A percentile compares a stretch with the other conserved stretches of the same genome.
These are phyloP conservation scores for Linderina pennispora DNA, from an alignment of 192 early-diverging fungal genomes.

Conservation along the genomic window DNA sequence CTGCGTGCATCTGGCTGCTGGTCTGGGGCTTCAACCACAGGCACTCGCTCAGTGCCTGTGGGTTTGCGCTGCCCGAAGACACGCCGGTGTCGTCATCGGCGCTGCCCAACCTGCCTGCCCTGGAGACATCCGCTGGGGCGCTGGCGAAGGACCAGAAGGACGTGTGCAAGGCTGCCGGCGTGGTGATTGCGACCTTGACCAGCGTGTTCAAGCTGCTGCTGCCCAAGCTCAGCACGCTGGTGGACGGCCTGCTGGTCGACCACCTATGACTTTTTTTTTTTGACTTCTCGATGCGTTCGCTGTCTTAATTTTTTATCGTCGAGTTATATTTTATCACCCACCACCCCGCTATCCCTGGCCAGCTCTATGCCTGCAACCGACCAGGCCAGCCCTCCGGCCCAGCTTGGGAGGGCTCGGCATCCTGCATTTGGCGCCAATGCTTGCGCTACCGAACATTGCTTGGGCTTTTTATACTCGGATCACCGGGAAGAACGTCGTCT, in stretches of 20 bases:
- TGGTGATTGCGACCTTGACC: slow-evolving; percentile 56
- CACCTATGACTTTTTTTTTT: slow-evolving; percentile 7
- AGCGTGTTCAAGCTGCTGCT: slow-evolving; percentile 51
- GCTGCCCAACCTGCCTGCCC: slow-evolving; percentile 11
- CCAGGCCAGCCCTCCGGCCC: too few species aligned
- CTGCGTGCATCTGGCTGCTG: slow-evolving; percentile 56
- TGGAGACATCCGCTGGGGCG: slow-evolving; percentile 8
- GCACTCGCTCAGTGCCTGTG: slow-evolving; percentile 8
- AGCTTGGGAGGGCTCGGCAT: too few species aligned
- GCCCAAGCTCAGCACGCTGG: slow-evolving; percentile 16
- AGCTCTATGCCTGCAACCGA: too few species aligned
- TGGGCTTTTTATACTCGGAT: too few species aligned
- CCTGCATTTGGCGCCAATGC: too few species aligned
- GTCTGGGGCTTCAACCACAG: slow-evolving; percentile 54
- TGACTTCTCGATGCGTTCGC: too few species aligned
- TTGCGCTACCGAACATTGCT: too few species aligned
- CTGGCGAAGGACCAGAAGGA: slow-evolving; percentile 50
- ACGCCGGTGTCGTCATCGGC: slow-evolving; percentile 25
- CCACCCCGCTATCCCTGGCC: too few species aligned
- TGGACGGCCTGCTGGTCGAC: slow-evolving; percentile 12
- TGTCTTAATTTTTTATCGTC: too few species aligned
- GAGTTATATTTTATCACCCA: too few species aligned
- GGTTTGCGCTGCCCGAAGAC: slow-evolving; percentile 3
- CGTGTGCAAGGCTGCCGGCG: slow-evolving; percentile 50
- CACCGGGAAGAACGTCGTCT: too few species aligned